These are phyloP conservation scores for Cytospora leucostoma DNA, from an alignment of 2,329 filamentous ascomycete genomes.

Conservation along the genomic window DNA sequence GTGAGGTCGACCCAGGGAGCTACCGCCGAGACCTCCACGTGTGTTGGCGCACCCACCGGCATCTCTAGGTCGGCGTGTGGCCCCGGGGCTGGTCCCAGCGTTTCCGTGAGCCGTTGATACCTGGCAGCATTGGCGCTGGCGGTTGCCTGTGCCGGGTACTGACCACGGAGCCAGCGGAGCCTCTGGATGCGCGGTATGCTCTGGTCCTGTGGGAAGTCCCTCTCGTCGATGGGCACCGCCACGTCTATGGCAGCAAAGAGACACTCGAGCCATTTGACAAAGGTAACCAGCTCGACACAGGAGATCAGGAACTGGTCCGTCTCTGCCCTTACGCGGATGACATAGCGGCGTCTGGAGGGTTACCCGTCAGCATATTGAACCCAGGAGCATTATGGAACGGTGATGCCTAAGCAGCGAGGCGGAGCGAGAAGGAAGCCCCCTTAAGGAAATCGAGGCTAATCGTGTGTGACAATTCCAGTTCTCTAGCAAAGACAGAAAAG, in stretches of 20 bases:
- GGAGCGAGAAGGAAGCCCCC: background rate
- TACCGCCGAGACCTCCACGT: slow-evolving; percentile 24
- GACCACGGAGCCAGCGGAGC: slow-evolving; percentile 51
- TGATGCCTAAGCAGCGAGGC: background rate
- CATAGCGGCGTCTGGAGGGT: slow-evolving; percentile 56
- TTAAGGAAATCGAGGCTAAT: background rate
- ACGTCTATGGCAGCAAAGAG: slow-evolving; percentile 75
- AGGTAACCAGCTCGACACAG: slow-evolving; percentile 63
- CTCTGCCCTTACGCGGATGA: slow-evolving; percentile 72
- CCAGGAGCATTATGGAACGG: background rate
- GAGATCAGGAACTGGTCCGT: slow-evolving; percentile 73
- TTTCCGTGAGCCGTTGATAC: slow-evolving; percentile 31
- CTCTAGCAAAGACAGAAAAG: background rate
- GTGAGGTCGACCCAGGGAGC: slow-evolving; percentile 27
- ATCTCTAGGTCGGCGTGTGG: slow-evolving; percentile 10
- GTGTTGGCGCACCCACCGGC: slow-evolving; percentile 10
- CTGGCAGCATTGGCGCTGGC: slow-evolving; percentile 30
- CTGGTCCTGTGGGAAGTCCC: slow-evolving; percentile 63
- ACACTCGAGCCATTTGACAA: slow-evolving; percentile 68
- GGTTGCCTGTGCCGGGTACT: slow-evolving; percentile 34
- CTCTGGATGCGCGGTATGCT: slow-evolving; percentile 60
- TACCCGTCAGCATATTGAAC: slow-evolving; percentile 17
- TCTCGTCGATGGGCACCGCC: slow-evolving; percentile 69
- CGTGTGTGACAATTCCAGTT: slow-evolving; percentile 16
- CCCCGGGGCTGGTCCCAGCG: slow-evolving; percentile 9